These are phyloP conservation scores for Pulicaria dysenterica DNA, from an alignment of 129 eudicot genomes.

Conservation along the genomic window DNA sequence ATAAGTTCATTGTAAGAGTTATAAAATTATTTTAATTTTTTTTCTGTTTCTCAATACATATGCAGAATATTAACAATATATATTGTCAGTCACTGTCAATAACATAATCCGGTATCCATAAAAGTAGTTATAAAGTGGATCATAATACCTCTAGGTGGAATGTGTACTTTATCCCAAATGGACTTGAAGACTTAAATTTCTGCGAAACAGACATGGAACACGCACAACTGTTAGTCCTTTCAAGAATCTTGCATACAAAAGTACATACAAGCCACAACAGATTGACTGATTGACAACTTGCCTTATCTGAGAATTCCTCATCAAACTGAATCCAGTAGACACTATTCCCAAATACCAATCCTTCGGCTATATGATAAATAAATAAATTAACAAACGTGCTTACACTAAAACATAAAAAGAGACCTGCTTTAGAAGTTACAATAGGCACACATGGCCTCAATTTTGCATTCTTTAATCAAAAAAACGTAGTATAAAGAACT, in stretches of 20 bases:
- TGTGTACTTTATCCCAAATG: conserved; percentile 88
- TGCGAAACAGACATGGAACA: conserved; percentile 34
- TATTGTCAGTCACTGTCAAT: background rate
- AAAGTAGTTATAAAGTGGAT: conserved; percentile 4
- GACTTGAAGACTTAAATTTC: conserved; percentile 89
- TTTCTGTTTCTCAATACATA: background rate
- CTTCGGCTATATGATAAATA: conserved; percentile 68
- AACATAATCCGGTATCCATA: background rate
- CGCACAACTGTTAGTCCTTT: conserved; percentile 15
- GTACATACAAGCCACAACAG: background rate
- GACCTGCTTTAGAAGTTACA: background rate
- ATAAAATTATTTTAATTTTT: background rate
- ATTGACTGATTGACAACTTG: conserved; percentile 13
- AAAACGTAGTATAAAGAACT: background rate
- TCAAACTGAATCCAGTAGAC: conserved; percentile 95
- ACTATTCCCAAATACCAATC: conserved; percentile 82
- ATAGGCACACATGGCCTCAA: background rate
- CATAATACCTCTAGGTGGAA: conserved; percentile 94
- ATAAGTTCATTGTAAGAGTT: background rate
- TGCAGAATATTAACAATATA: background rate
- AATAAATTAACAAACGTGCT: background rate
- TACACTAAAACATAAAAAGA: background rate
- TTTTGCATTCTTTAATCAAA: conserved; percentile 6
- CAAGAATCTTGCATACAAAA: background rate
- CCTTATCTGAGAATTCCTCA: conserved; percentile 87